Evolutionary conservation across 106 monocot genomes (phyloP), one percentile per base, ranked within the genome.

Genomic region (Agapanthus africanus): DNA sequence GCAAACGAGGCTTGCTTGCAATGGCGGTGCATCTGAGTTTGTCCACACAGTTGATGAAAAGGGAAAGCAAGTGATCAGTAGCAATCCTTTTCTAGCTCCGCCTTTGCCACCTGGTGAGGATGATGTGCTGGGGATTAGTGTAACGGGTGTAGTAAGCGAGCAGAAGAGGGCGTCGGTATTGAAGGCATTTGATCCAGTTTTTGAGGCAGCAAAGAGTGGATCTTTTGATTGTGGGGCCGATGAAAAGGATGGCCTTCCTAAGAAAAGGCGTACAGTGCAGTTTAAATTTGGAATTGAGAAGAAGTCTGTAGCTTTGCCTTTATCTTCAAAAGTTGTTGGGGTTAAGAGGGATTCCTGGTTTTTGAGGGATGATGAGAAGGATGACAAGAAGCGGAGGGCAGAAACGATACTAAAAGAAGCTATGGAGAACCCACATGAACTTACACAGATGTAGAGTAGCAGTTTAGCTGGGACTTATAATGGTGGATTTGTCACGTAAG

Each of bases 341-440:
- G 65, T 10, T 11, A 81, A 67, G 65, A 71, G 59, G 8, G 83
- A 74, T 52, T 74, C 77, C n/a, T 76, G 60, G 82, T 70, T 78
- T 41, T 65, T 92, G 60, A 88, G 77, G 79, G 81, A 92, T 73
- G 99, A 99, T 63, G 85, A 81, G 59, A 99, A 74, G 69, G 90
- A 99, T 79, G 99, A 99, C 30, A 90, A 83, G 83, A 99, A 99
- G 76, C 37, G 93, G 69, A 82, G 93, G 77, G 99, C 87, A 27
- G 87, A 85, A 76, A 59, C 87, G 79, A 99, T 99, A 68, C 79
- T 99, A 6, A 87, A 79, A 75, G 92, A 85, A 77, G 82, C 99
- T 15, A 99, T 99, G 87, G 90, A 90, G 71, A 93, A 99, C 63
- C 87, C 87, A 34, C 84, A 99, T 7, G 90, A 90, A 37, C 90